Evolutionary conservation across 2,329 filamentous ascomycete genomes (phyloP), one percentile per base, ranked within the genome.

Genomic region (Dryadomyces quercivorus): DNA sequence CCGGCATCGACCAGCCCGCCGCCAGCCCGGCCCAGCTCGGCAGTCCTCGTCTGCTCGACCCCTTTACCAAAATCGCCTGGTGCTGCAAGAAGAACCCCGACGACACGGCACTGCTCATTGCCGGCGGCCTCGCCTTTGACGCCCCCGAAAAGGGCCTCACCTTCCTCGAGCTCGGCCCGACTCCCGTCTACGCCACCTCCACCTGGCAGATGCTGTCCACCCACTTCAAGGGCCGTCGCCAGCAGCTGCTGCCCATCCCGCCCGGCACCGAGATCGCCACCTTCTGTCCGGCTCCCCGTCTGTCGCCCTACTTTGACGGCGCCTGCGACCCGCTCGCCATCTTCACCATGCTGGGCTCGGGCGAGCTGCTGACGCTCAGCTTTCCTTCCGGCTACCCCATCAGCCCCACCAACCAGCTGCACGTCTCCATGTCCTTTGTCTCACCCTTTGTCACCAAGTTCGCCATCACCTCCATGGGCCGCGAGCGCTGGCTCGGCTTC

Each of bases 71-170:
- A 58, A 82, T 97, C 55, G 79, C 84, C 1, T 98, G 93, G 93
- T 98, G 93, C 69, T 92, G 88, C 55, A 96, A 96, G 66, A 78
- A 84, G 57, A 95, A 97, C 63, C 86, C 90, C 0, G 93, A 98
- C 63, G 92, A 98, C 63, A 97, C 90, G 18, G 92, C 84, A 1
- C 75, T 98, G 22, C 70, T 98, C 43, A 78, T 98, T 54, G 87
- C 90, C 2, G 93, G 93, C 34, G 93, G 93, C 5, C 79, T 85
- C 58, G 74, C 80, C 1, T 77, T 80, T 0, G 84, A 84, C 18
- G 77, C 82, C 43, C 74, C 80, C 5, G 78, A 82, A 5, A 90
- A 87, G 67, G 88, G 88, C 5, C 69, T 98, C 58, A 95, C 87
- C 0, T 92, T 97, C 60, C 76, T 97, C 55, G 93, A 98, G 61